phyloP scores from a whole-genome alignment of 148 eudicot species.

The Salicornia ramosissima region DNA sequence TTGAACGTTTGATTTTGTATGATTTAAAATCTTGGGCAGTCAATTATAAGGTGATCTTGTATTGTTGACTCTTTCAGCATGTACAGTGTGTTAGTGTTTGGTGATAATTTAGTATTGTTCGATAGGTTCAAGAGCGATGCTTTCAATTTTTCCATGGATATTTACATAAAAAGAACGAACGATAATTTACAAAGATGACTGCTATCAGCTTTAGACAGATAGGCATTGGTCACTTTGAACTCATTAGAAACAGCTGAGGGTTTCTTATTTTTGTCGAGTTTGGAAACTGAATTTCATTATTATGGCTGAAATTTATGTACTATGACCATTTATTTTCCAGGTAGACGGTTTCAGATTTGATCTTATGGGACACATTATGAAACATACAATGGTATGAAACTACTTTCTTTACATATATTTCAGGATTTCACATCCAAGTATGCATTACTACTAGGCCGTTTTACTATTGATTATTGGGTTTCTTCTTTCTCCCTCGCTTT shows the following conservation, averaged over 20 bases:
- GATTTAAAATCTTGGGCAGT: slow-evolving; percentile 81
- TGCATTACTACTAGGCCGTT: neutral
- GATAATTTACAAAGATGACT: neutral
- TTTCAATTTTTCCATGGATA: neutral
- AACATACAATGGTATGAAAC: slow-evolving; percentile 81
- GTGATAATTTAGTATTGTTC: no score
- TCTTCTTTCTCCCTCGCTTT: neutral
- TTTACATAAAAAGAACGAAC: neutral
- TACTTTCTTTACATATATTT: neutral
- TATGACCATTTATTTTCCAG: slow-evolving; percentile 37
- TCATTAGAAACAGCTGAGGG: neutral
- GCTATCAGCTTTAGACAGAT: neutral
- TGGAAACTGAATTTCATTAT: neutral
- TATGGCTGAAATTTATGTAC: slow-evolving; percentile 16
- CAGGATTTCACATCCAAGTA: neutral
- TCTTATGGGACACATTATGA: slow-evolving; percentile 98
- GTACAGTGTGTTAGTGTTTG: neutral
- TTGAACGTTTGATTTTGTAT: slow-evolving; percentile 80
- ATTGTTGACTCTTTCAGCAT: neutral
- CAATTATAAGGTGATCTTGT: slow-evolving; percentile 68
- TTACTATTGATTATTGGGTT: neutral
- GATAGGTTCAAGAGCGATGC: neutral
- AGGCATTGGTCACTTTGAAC: neutral
- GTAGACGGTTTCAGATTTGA: slow-evolving; percentile 99
- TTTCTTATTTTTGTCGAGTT: neutral